A percentile compares a stretch with the other conserved stretches of the same genome.
phyloP scores from a whole-genome alignment of 306 rosid species.

The Arachis hypogaea region DNA sequence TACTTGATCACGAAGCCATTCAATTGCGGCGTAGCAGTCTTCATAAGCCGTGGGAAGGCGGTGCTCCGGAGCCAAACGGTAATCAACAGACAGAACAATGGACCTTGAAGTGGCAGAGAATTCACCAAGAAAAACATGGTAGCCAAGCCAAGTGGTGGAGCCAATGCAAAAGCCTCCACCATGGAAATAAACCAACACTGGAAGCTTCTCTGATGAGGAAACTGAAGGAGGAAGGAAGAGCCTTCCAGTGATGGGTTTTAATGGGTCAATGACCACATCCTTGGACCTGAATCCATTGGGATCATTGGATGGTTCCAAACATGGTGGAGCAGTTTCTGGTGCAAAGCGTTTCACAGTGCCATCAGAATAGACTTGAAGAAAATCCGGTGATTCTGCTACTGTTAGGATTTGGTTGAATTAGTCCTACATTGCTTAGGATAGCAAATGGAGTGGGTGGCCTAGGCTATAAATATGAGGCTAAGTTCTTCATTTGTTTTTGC shows the following conservation, averaged over 20 bases:
- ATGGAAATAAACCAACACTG: conserved; percentile 78
- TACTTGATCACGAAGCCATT: conserved; percentile 59
- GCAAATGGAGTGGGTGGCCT: too few species aligned
- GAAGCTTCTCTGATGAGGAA: conserved; percentile 36
- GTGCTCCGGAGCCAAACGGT: conserved; percentile 81
- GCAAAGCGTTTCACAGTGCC: conserved; percentile 71
- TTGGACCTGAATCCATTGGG: conserved; percentile 56
- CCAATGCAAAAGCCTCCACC: conserved; percentile 96
- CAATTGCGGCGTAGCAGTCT: conserved; percentile 67
- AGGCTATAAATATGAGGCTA: too few species aligned
- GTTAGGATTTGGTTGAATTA: too few species aligned
- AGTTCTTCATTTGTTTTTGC: too few species aligned
- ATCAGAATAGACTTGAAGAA: conserved; percentile 63
- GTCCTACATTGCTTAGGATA: too few species aligned
- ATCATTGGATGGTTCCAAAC: conserved; percentile 30
- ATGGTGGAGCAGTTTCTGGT: conserved; percentile 49
- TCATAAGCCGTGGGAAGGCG: conserved; percentile 77
- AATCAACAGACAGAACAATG: conserved; percentile 69
- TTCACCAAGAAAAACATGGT: conserved; percentile 69
- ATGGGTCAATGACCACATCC: conserved; percentile 62
- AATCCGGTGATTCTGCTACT: conserved; percentile 66
- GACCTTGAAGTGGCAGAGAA: conserved; percentile 55
- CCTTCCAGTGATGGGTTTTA: conserved; percentile 64
- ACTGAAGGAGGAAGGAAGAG: conserved; percentile 56
- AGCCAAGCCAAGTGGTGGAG: conserved; percentile 85